A percentile compares a stretch with the other conserved stretches of the same genome.
phyloP scores from a whole-genome alignment of 1,284 basidiomycete genomes.

The Meira nashicola region DNA sequence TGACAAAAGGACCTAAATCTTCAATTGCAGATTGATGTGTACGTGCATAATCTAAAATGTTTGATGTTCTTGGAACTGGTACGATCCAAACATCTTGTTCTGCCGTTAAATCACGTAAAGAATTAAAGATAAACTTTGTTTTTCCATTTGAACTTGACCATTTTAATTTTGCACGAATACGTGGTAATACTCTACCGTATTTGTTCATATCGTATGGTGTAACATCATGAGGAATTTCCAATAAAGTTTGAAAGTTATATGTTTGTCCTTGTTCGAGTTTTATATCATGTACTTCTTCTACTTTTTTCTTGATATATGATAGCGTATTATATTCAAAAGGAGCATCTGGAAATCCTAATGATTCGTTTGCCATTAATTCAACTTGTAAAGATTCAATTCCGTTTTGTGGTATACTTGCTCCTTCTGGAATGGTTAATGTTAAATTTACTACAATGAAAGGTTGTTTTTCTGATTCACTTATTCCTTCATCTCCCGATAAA shows the following conservation, averaged over 20 bases:
- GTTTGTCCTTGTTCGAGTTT: neutral
- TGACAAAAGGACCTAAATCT: constrained; percentile 6
- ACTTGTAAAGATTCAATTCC: no score
- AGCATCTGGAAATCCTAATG: constrained; percentile 10
- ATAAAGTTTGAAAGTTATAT: constrained; percentile 6
- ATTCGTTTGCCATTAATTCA: no score
- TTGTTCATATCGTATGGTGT: constrained; percentile 10
- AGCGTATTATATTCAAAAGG: constrained; percentile 3
- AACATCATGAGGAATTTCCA: constrained; percentile 3
- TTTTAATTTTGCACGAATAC: constrained; percentile 2
- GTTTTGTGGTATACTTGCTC: no score
- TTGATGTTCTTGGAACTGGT: neutral
- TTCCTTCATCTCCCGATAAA: no score
- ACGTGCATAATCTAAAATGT: constrained; percentile 10
- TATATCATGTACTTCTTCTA: constrained; percentile 2
- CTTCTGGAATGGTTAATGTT: no score
- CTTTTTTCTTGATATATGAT: neutral
- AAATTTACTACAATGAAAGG: no score
- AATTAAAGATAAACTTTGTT: neutral
- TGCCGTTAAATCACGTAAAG: neutral
- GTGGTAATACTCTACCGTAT: constrained; percentile 9
- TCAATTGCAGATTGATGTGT: constrained; percentile 7
- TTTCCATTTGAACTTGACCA: neutral
- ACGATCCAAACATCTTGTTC: constrained; percentile 10
- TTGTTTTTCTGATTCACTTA: no score